Percentiles rank a stretch among this genome's conserved stretches.
Evolutionary conservation across 2,329 filamentous ascomycete species (phyloP).

Genomic region (Nothomitra cinnamomea): DNA sequence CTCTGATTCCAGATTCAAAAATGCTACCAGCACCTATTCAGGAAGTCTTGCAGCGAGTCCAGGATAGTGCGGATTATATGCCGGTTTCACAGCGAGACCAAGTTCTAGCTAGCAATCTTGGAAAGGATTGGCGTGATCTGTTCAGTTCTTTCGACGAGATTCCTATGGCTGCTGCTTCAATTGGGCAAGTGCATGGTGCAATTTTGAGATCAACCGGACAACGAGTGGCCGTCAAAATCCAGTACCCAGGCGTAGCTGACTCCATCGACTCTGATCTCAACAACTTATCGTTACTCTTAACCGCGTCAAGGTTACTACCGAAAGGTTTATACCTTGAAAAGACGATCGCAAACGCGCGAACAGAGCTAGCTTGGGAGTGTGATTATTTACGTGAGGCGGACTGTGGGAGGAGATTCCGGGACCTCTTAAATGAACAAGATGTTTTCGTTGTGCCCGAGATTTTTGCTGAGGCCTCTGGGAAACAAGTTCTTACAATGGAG

Average conservation of each 20-base stretch:
- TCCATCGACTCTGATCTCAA: constrained; percentile 95
- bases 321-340: constrained; percentile 90
- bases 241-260: constrained; percentile 89
- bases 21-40: constrained; percentile 81
- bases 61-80: constrained; percentile 97
- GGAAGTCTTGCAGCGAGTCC: constrained; percentile 79
- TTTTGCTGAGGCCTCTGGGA: constrained; percentile 62
- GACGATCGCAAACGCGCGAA: constrained; percentile 87
- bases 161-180: constrained; percentile 88
- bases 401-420: constrained; percentile 58
- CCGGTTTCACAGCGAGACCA: constrained; percentile 79
- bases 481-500: constrained; percentile 83
- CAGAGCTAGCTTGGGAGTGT: constrained; percentile 91
- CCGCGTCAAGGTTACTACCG: constrained; percentile 75
- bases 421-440: constrained; percentile 60
- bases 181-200: constrained; percentile 87
- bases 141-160: constrained; percentile 77
- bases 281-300: constrained; percentile 80
- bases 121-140: constrained; percentile 65
- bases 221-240: constrained; percentile 83
- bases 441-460: constrained; percentile 69
- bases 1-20: constrained; percentile 50
- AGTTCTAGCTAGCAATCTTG: constrained; percentile 64
- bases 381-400: constrained; percentile 82
- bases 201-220: constrained; percentile 57